Conservation (phyloP, 106 monocot species). For the Amphibolis antarctica region DNA sequence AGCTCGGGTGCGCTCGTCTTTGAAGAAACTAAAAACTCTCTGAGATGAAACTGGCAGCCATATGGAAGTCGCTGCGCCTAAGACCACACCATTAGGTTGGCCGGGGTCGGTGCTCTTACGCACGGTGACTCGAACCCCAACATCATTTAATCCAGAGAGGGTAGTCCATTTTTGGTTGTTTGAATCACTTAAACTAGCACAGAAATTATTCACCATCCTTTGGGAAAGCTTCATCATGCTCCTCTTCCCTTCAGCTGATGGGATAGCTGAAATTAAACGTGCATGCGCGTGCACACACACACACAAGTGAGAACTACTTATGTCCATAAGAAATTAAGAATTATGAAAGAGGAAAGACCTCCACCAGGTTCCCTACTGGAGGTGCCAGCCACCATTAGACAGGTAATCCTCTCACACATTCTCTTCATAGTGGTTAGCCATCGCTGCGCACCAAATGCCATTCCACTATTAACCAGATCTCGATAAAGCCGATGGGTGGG, state of each 20-base stretch:
- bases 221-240: constrained; percentile 72
- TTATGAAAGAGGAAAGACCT: not conserved
- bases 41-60: constrained; percentile 66
- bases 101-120: constrained; percentile 54
- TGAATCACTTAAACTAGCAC: constrained; percentile 31
- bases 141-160: constrained; percentile 57
- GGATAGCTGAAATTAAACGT: constrained; percentile 21
- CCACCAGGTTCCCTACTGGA: constrained; percentile 14
- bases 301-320: no score
- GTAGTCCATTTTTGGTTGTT: constrained; percentile 46
- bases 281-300: no score
- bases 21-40: constrained; percentile 74
- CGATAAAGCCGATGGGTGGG: constrained; percentile 14
- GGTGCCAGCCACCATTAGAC: constrained; percentile 7
- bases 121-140: constrained; percentile 54
- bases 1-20: constrained; percentile 48
- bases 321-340: not conserved
- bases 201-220: constrained; percentile 56
- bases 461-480: constrained; percentile 13
- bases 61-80: constrained; percentile 68
- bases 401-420: constrained; percentile 19
- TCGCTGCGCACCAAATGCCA: constrained; percentile 23
- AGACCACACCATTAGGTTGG: constrained; percentile 62
- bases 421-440: constrained; percentile 23
- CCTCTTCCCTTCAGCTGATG: constrained; percentile 36